These are phyloP conservation scores for Pleurotus platypus DNA, from an alignment of 768 basidiomycete species.

Conservation along the genomic window DNA sequence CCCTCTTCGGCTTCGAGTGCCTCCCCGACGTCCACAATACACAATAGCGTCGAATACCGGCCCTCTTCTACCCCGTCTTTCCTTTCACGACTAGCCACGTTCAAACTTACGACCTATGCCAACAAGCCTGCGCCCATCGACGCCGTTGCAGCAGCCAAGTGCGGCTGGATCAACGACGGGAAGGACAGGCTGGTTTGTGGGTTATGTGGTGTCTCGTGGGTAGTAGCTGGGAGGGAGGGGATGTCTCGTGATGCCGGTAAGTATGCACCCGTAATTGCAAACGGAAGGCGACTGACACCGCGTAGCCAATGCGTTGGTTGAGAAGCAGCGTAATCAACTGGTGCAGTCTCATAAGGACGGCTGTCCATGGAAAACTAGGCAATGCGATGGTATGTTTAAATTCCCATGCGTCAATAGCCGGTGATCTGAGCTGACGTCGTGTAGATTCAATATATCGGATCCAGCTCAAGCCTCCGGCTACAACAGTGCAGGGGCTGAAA, in stretches of 20 bases:
- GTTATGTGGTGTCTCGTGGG: constrained; percentile 71
- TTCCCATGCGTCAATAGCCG: too few relatives aligned
- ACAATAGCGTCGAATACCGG: constrained; percentile 58
- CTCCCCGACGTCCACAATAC: constrained; percentile 21
- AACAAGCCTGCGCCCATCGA: constrained; percentile 74
- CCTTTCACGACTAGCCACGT: constrained; percentile 70
- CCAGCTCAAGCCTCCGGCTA: constrained; percentile 62
- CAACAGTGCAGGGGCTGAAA: constrained; percentile 60
- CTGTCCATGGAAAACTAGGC: constrained; percentile 80
- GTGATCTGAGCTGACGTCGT: neutral
- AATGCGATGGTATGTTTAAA: constrained; percentile 65
- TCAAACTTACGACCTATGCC: constrained; percentile 74
- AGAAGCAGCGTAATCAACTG: constrained; percentile 66
- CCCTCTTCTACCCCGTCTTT: constrained; percentile 78
- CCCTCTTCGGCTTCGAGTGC: constrained; percentile 24
- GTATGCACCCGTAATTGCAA: constrained; percentile 29
- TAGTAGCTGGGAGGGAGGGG: constrained; percentile 65
- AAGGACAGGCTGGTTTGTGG: constrained; percentile 77
- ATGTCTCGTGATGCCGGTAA: constrained; percentile 76
- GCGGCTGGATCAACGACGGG: constrained; percentile 82
- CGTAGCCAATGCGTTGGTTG: constrained; percentile 66
- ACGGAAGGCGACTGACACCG: neutral
- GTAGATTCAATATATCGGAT: constrained; percentile 72
- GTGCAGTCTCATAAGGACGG: constrained; percentile 75
- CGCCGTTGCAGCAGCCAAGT: constrained; percentile 76